Percentiles rank a stretch among this genome's conserved stretches.
phyloP scores from a whole-genome alignment of 2,329 filamentous ascomycete genomes.

The Calonectria pteridis region DNA sequence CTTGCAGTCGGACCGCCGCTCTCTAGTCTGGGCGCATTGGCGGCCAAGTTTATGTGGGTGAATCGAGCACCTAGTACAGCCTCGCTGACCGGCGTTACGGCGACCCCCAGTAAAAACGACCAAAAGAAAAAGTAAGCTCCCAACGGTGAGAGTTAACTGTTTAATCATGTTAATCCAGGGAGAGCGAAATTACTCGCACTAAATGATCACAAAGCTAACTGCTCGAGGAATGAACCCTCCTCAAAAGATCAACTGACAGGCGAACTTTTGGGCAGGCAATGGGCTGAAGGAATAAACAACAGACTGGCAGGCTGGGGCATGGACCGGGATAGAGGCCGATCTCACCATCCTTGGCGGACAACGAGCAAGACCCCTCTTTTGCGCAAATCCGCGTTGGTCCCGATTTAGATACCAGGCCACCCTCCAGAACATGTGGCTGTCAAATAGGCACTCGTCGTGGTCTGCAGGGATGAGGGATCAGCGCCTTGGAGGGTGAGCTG shows the following conservation, averaged over 20 bases:
- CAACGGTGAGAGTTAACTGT: not conserved
- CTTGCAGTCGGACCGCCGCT: constrained; percentile 12
- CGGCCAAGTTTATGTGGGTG: not conserved
- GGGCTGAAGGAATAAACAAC: constrained; percentile 21
- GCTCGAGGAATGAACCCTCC: constrained; percentile 6
- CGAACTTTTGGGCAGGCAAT: constrained; percentile 15
- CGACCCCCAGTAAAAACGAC: not conserved
- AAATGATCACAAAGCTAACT: not conserved
- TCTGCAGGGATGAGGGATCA: constrained; percentile 16
- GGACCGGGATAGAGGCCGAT: constrained; percentile 22
- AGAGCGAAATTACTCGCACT: constrained; percentile 11
- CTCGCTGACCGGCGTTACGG: not conserved
- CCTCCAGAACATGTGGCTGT: constrained; percentile 32
- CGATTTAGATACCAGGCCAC: constrained; percentile 35
- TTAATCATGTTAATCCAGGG: not conserved
- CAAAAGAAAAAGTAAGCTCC: not conserved
- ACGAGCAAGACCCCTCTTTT: constrained; percentile 15
- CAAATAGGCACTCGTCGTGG: constrained; percentile 28
- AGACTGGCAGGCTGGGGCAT: not conserved
- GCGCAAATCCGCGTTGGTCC: constrained; percentile 31
- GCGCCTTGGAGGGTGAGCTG: constrained; percentile 34
- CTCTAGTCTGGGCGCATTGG: not conserved
- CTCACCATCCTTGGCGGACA: constrained; percentile 22
- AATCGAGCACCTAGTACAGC: not conserved
- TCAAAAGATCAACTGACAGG: not conserved